Conservation (phyloP, 1,139 yeast genomes). For the Saccharomyces hybrid region DNA sequence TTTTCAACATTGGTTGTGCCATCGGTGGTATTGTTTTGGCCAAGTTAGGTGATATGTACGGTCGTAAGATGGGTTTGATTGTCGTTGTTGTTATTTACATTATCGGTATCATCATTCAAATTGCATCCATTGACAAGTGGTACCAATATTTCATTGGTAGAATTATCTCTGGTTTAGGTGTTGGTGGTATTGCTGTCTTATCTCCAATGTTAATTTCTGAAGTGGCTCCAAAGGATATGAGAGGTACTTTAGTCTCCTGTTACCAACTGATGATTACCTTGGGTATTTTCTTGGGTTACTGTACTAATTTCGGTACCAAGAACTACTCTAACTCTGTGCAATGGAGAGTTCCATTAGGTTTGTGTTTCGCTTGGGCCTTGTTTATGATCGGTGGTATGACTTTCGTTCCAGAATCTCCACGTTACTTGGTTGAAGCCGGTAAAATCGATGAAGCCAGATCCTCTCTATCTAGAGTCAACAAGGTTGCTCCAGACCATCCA, state of each 20-base stretch:
- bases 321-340: conserved; percentile 39
- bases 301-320: conserved; percentile 53
- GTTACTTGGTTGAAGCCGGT: conserved; percentile 51
- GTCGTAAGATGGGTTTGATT: conserved; percentile 54
- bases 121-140: conserved; percentile 45
- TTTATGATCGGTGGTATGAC: conserved; percentile 46
- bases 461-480: conserved; percentile 37
- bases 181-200: conserved; percentile 54
- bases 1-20: conserved; percentile 63
- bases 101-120: conserved; percentile 56
- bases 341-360: conserved; percentile 57
- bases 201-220: conserved; percentile 60
- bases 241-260: conserved; percentile 58
- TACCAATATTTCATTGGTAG: conserved; percentile 52
- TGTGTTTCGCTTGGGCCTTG: conserved; percentile 39
- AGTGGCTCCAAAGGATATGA: conserved; percentile 55
- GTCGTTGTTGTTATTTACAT: conserved; percentile 49
- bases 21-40: conserved; percentile 54
- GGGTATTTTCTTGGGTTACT: conserved; percentile 56
- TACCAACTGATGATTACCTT: conserved; percentile 58
- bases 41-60: conserved; percentile 47
- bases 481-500: conserved; percentile 36
- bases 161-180: conserved; percentile 55
- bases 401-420: conserved; percentile 71
- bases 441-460: conserved; percentile 47